Base-by-base conservation (phyloP, 1,284 basidiomycete genomes). In the Clitocybe nebularis region DNA sequence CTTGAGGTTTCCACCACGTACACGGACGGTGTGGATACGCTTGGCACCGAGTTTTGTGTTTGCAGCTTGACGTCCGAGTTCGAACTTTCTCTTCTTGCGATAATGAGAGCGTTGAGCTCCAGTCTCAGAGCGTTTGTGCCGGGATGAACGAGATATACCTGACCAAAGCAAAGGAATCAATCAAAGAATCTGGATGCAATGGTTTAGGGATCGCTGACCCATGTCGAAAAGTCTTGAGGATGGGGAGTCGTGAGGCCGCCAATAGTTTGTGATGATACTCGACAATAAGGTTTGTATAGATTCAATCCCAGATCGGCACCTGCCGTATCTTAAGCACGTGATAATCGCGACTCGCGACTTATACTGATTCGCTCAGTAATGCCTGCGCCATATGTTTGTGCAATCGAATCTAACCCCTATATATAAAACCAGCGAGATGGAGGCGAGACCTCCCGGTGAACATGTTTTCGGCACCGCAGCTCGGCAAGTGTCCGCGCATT, bases 21-120 rank as follows among this genome's bases (percentile, higher is more conserved):
- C 85, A 62, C 93, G 90, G 51, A 97, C 93, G 41, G 81, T 79
- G 75, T 95, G 93, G 60, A 97, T 74, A 51, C 93, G 89, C 77
- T 96, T 97, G 48, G 84, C 63, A 45, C 93, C 91, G 55, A 97
- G 83, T 77, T 90, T 96, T 66, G 93, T 97, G 81, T 75, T 92
- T 53, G 93, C 94, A 46, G 93, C 75, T 68, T 96, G 93, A 67
- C 93, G 92, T 65, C 92, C 93, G 64, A 96, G 86, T 79, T 96
- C 93, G 73, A 95, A 95, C 76, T 95, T 95, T 86, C 93, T 84
- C 87, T 95, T 96, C 81, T 96, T 96, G 77, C 93, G 89, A 77
- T 93, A 93, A 75, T 91, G 85, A 55, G 93, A 87, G 62, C 91
- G 87, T 69, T 94, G 90, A 53, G 92, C 93, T 64, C 93, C 93